Evolutionary conservation across 495 filamentous ascomycete genomes (phyloP), one percentile per base, ranked within the genome.

Genomic region (Hypoxylon subgilvum): DNA sequence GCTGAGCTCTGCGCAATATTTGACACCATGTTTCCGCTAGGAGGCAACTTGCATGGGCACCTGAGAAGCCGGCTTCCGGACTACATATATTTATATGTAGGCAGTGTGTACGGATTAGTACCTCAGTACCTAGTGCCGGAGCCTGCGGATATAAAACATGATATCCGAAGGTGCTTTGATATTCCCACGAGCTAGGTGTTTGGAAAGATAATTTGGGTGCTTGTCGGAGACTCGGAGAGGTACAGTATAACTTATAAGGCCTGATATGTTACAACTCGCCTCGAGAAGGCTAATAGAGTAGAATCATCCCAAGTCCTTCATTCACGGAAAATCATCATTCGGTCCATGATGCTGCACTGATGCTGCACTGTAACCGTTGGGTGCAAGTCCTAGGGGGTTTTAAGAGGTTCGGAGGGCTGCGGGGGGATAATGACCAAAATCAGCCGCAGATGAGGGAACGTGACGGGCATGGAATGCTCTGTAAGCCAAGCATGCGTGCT

Each of bases 391-490:
- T 36, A 51, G 53, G 61, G 60, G 53, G 32, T 43, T 17, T 27
- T 12, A 41, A 39, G 38, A 25, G 34, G 38, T 34, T 46, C 53
- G 44, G 43, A 31, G 42, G 22, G 44, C 14, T 64, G 22, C 54
- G 38, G 43, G 50, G 36, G 49, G 49, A 30, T 59, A 44, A 30
- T 59, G 41, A 17, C 43, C 43, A 45, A 41, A 58, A 54, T 64
- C 61, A 64, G 54, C 54, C 61, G 50, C 61, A 64, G 14, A 36
- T 23, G 21, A 42, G 23, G n/a, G 50, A 54, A 64, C 12, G 38
- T 23, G 21, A 42, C 18, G n/a, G 27, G 35, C 41, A 46, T 63
- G 48, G 60, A 63, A 63, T 63, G 60, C 44, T 51, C 32, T 45
- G 25, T 14, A 50, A 31, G 35, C 13, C 46, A 36, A 22, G 23